Percentiles rank a stretch among this genome's conserved stretches.
Conservation (phyloP, 352 stramenopile genomes). For the Phytopythium helicoides region DNA sequence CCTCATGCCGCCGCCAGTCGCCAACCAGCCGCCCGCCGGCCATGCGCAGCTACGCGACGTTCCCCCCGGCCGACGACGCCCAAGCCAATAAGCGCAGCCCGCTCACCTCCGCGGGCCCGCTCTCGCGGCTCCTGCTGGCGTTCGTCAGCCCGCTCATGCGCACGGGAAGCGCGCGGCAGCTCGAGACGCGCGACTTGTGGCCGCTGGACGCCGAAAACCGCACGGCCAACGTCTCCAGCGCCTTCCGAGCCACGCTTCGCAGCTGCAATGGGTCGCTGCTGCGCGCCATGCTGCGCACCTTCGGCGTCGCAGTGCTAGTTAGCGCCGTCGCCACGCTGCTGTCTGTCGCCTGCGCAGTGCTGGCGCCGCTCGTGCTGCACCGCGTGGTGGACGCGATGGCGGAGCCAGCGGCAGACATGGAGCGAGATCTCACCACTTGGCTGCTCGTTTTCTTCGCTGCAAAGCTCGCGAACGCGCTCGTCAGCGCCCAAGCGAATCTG, state of each 20-base stretch:
- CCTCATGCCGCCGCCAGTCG: too few species aligned
- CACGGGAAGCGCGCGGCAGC: slow-evolving; percentile 37
- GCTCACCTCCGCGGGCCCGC: too few species aligned
- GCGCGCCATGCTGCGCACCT: slow-evolving; percentile 16
- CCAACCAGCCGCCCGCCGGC: too few species aligned
- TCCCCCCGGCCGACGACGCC: too few species aligned
- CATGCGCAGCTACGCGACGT: too few species aligned
- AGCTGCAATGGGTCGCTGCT: slow-evolving; percentile 19
- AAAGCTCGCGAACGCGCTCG: slow-evolving; percentile 25
- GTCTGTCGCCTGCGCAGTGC: slow-evolving; percentile 23
- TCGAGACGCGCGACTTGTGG: slow-evolving; percentile 44
- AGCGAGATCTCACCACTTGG: slow-evolving; percentile 21
- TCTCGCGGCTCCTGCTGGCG: slow-evolving; percentile 33
- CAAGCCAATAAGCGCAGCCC: too few species aligned
- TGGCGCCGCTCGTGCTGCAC: slow-evolving; percentile 42
- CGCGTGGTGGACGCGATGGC: slow-evolving; percentile 39
- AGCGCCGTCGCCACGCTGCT: slow-evolving; percentile 29
- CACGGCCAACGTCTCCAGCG: slow-evolving; percentile 15
- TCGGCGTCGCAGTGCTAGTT: slow-evolving; percentile 39
- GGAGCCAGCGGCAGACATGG: slow-evolving; percentile 19
- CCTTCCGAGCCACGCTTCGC: slow-evolving; percentile 21
- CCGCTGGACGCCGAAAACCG: slow-evolving; percentile 29
- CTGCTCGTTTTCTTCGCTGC: slow-evolving; percentile 40
- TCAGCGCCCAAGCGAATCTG: slow-evolving; percentile 20
- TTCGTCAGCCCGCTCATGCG: slow-evolving; percentile 39